Evolutionary conservation across 495 filamentous ascomycete species (phyloP), one percentile per base, ranked within the genome.

Genomic region (Penicillium steckii): DNA sequence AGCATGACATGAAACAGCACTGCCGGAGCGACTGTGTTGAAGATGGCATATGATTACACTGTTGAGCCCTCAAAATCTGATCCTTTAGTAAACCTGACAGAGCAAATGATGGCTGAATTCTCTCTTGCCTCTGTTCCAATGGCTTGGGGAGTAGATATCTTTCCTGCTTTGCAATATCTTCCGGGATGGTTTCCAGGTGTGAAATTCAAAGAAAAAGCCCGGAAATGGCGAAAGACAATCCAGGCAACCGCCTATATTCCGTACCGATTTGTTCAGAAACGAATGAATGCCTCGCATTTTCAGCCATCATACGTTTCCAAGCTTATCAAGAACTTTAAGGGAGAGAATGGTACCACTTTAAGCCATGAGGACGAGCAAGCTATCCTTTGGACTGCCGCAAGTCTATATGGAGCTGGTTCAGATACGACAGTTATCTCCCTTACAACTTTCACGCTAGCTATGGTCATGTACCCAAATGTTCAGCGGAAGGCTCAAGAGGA

Each of bases 401-500:
- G 74, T 0, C 56, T 86, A 0, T 78, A 84, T 27, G 71, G 78
- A 21, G 84, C 78, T 8, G 84, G 83, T 4, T 78, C 80, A 18
- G 84, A 86, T 55, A 85, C 73, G 65, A 69, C 65, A 3, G 64
- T 66, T 8, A 66, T 56, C 4, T 53, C 65, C 0, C 56, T 77
- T 24, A 21, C 46, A n/a, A 54, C 60, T 23, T 79, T 80, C 55
- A 67, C 75, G 55, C 52, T 75, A 3, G 76, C 72, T 8, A 74
- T 79, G 68, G 66, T 64, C 4, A 17, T 76, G 12, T 75, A 67
- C 52, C 79, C 79, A 0, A 62, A 77, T 2, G 74, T 72, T 0
- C 78, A 80, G 47, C 52, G 57, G 19, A 78, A 74, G 38, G 80
- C 81, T 2, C 81, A 81, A 52, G 69, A 71, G n/a, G 81, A 86